Evolutionary conservation across 176 grass and related monocot genomes (phyloP), one percentile per base, ranked within the genome.

Genomic region (Raddia distichophylla): DNA sequence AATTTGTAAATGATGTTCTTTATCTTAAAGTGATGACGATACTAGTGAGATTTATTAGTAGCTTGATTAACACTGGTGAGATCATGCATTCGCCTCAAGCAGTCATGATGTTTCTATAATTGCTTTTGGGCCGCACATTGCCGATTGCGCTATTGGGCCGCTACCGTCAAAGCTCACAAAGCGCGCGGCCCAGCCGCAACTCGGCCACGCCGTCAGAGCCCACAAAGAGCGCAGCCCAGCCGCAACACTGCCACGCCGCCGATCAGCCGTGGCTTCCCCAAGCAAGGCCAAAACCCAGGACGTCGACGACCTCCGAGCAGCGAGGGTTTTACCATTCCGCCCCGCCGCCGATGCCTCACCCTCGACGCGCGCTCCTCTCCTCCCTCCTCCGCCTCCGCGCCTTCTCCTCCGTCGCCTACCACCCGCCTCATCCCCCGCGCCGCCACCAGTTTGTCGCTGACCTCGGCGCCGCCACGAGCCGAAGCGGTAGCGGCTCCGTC

Each of bases 311-410:
- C 81, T 32, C 49, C 67, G 74, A 49, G 33, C 60, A 50, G 74
- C 71, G 57, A 89, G 83, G 87, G 87, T 89, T 88, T 89, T 86
- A 81, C 13, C 60, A 71, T 15, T 74, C 63, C 46, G 74, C 74
- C 18, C 35, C 9, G 2, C 73, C 61, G 71, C 74, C 89, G 81
- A 87, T 89, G 92, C 87, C 77, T 76, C 84, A 80, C 2, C 85
- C 85, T 52, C 86, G 78, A 51, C 59, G 75, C 85, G 76, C 71
- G 72, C 82, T 87, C 69, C 80, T 78, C 88, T 6, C 71, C 50
- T 69, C 82, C 51, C 22, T 88, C 55, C 83, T 85, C 5, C 83
- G 86, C 45, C 77, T 86, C 57, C 92, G 84, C 35, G 17, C 49
- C 34, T 86, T 81, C 75, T 86, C 93, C 61, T 82, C 87, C 57